Evolutionary conservation across 768 basidiomycete genomes (phyloP).

Genomic region (Pisolithus sp.): DNA sequence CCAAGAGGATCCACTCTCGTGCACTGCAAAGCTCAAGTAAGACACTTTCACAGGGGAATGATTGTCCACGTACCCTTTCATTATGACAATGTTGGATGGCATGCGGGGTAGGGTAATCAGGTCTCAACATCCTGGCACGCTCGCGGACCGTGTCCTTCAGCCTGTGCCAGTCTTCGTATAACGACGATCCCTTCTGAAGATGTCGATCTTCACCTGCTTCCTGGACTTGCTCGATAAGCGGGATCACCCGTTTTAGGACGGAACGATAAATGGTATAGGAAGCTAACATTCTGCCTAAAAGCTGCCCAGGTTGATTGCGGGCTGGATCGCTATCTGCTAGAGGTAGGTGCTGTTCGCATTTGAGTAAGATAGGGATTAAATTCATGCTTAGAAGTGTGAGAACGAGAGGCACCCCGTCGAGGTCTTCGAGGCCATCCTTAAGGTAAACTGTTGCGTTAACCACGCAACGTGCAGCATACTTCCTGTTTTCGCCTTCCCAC

Average conservation of each 20-base stretch:
- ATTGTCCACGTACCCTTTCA: conserved; percentile 6
- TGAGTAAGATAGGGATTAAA: conserved; percentile 19
- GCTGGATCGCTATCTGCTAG: conserved; percentile 11
- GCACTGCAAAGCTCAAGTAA: conserved; percentile 12
- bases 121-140: conserved; percentile 14
- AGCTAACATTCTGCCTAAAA: conserved; percentile 15
- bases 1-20: conserved; percentile 11
- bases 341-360: conserved; percentile 15
- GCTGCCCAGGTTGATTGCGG: background rate
- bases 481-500: conserved; percentile 9
- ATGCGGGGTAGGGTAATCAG: conserved; percentile 8
- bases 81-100: conserved; percentile 25
- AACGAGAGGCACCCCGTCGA: conserved; percentile 22
- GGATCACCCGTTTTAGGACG: conserved; percentile 10
- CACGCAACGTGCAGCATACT: conserved; percentile 18
- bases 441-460: conserved; percentile 15
- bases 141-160: conserved; percentile 14
- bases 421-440: conserved; percentile 14
- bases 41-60: no score
- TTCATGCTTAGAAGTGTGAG: conserved; percentile 16
- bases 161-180: conserved; percentile 18
- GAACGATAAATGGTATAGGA: conserved; percentile 24
- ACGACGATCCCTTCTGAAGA: conserved; percentile 10
- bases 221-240: conserved; percentile 7
- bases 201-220: conserved; percentile 6